Base-by-base conservation (phyloP, 371 early-diverging fungal genomes). In the Lichtheimia ornata region DNA sequence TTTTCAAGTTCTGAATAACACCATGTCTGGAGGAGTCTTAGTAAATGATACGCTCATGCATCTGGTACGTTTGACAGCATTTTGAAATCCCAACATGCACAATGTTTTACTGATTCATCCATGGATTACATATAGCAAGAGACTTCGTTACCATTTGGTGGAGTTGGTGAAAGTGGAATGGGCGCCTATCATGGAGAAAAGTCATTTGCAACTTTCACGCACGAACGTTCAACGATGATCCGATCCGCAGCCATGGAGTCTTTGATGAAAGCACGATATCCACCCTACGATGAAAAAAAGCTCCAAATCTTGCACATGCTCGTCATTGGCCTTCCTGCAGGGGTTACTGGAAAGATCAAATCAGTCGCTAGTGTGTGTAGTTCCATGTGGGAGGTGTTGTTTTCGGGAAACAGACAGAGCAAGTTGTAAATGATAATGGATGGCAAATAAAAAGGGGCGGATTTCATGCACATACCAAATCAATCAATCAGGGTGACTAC, bases 161-260 rank as follows among this genome's bases (percentile, higher is more conserved):
- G 96, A 43, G 82, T 92, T 9, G 96, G 96, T 3, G 77, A 84
- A 4, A 90, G 90, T 12, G 97, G 97, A 12, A 77, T 81, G 50
- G 97, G 97, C 41, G 66, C 67, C 22, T 95, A 95, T 69, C 91
- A 91, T 44, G 96, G 95, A 56, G 77, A 84, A 53, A 66, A 73
- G 43, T 89, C 94, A 14, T 91, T 95, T 64, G 81, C 89, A 5
- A 77, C 84, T 5, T 92, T 94, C 66, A 84, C 86, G 20, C 90
- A 91, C 58, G 74, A 82, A 27, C 76, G 90, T 24, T 74, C 81
- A 22, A 75, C 84, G 6, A 74, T 85, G 73, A 68, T 83, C 73
- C 81, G 81, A 66, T 69, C 79, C 5, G 69, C 74, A 58, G 71
- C 67, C 30, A 55, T 79, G 64, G 86, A 85, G 57, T 64, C 75